A percentile compares a stretch with the other conserved stretches of the same genome.
Conservation (phyloP, 2,329 filamentous ascomycete species). For the Clonostachys sp. region DNA sequence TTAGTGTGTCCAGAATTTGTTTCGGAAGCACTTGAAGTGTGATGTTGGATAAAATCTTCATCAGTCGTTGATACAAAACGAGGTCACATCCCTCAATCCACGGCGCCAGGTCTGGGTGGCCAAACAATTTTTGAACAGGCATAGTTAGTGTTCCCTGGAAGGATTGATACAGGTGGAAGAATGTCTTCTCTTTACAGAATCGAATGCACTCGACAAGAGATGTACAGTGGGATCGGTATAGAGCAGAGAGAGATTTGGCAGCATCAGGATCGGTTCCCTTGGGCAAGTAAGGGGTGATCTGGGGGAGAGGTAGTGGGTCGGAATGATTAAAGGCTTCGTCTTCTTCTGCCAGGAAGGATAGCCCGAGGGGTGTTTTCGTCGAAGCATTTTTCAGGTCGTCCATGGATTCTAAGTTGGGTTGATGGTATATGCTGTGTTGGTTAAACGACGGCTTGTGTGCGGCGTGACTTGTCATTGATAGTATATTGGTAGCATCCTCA, state of each 20-base stretch:
- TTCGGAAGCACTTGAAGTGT: conserved; percentile 90
- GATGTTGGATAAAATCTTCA: conserved; percentile 82
- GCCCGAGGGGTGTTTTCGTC: conserved; percentile 51
- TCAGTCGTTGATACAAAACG: conserved; percentile 94
- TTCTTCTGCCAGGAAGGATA: conserved; percentile 56
- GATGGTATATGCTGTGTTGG: too few species aligned
- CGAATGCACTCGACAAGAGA: conserved; percentile 93
- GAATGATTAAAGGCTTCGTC: conserved; percentile 52
- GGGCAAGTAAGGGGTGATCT: conserved; percentile 78
- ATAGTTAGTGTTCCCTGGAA: conserved; percentile 97
- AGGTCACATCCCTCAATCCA: conserved; percentile 98
- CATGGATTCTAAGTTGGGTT: too few species aligned
- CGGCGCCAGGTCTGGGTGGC: conserved; percentile 71
- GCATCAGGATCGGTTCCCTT: conserved; percentile 79
- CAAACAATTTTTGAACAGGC: conserved; percentile 89
- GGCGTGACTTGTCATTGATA: too few species aligned
- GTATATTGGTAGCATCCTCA: conserved; percentile 12
- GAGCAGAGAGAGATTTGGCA: conserved; percentile 76
- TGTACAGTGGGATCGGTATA: conserved; percentile 93
- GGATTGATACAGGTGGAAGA: conserved; percentile 90
- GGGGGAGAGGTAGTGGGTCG: conserved; percentile 74
- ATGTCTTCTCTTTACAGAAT: conserved; percentile 94
- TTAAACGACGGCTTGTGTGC: neutral
- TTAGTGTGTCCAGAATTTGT: conserved; percentile 78
- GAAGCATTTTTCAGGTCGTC: conserved; percentile 36